Base-by-base conservation (phyloP, 257 asterid genomes). In the Primulina eburnea region DNA sequence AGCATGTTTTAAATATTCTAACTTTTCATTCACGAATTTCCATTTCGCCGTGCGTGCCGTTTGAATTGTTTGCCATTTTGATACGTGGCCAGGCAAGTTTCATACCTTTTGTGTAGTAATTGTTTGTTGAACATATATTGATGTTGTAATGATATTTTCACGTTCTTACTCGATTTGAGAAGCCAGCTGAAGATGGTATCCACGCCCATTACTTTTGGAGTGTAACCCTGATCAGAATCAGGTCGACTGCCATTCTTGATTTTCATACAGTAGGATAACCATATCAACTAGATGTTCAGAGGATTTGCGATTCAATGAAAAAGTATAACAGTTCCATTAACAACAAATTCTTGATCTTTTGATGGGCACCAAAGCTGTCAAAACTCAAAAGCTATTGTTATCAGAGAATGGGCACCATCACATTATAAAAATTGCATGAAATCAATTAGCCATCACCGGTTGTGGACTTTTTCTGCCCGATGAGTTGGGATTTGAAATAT, bases 41-140 rank as follows among this genome's bases (percentile, higher is more conserved):
- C 34, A 11, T 40, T 71, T 28, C 62, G 63, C 20, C 11, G 16
- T 65, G 47, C 60, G 8, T 78, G 55, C 71, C 64, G 8, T 73
- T 73, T 72, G 50, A 58, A 37, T 69, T 43, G 57, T 65, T 35
- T 50, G 14, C 29, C 58, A 28, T 70, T 38, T 61, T 65, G 50
- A 24, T 65, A 43, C 43, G 57, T 8, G 65, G 20, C 71, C 33
- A 52, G 56, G 58, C 32, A 58, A 61, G 34, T 53, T 60, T 69
- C 64, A 29, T 66, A 35, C 53, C 64, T 47, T 73, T 30, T 79
- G 79, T 57, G 72, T 66, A 70, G 67, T 62, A 62, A 69, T 34
- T 60, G 71, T 60, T 63, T 69, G 71, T 33, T 62, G 77, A 78
- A 72, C 81, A 32, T 52, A 2, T 64, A 16, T 37, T 72, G 43